Evolutionary conservation across 768 basidiomycete species (phyloP).

Genomic region (Grammothele lineata): DNA sequence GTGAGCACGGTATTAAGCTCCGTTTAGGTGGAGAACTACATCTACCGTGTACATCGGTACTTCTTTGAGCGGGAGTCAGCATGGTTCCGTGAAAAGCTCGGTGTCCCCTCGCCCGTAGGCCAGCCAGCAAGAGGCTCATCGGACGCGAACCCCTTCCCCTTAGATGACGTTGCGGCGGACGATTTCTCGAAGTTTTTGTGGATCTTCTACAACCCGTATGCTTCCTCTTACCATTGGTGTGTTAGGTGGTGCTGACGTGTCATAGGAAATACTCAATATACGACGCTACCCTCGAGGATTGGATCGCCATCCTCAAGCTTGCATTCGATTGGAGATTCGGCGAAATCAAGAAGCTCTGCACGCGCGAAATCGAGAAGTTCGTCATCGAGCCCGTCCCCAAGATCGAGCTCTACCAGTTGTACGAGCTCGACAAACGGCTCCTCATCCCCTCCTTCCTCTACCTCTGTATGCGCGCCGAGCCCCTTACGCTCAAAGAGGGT

Average conservation of each 20-base stretch:
- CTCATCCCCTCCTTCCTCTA: constrained; percentile 49
- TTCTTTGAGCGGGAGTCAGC: constrained; percentile 30
- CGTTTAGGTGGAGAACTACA: constrained; percentile 21
- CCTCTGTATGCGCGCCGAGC: constrained; percentile 47
- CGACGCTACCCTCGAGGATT: constrained; percentile 43
- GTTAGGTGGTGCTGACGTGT: background rate
- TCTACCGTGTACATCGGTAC: constrained; percentile 28
- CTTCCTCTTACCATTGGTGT: background rate
- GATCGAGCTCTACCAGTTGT: constrained; percentile 52
- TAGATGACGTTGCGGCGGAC: constrained; percentile 25
- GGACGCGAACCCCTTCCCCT: constrained; percentile 26
- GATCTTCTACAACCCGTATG: constrained; percentile 32
- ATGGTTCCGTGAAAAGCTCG: constrained; percentile 21
- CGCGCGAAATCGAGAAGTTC: constrained; percentile 48
- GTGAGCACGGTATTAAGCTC: background rate
- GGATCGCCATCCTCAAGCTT: constrained; percentile 52
- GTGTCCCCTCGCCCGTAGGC: constrained; percentile 15
- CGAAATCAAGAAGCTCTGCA: constrained; percentile 45
- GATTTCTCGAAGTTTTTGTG: constrained; percentile 28
- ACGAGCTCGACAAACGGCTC: constrained; percentile 42
- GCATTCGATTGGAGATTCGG: constrained; percentile 52
- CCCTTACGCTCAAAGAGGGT: constrained; percentile 52
- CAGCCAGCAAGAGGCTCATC: constrained; percentile 25
- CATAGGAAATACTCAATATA: constrained; percentile 54
- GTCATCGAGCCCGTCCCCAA: constrained; percentile 46